Base-by-base conservation (phyloP, 352 stramenopile genomes). In the Aphanomyces astaci region DNA sequence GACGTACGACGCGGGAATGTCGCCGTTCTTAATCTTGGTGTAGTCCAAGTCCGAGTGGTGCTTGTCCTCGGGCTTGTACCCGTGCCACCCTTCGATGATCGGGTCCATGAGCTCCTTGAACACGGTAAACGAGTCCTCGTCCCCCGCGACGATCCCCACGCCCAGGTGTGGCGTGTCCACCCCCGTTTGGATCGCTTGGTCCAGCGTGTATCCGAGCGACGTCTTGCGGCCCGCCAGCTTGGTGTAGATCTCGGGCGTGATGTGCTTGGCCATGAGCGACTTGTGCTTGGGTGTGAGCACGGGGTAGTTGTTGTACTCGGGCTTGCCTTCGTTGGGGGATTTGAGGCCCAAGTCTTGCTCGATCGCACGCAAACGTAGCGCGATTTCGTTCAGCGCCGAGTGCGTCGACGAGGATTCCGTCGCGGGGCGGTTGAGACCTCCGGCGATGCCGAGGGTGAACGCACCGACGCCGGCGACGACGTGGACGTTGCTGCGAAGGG, bases 121-220 rank as follows among this genome's bases (percentile, higher is more conserved):
- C 24, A 76, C 45, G 32, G 84, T 73, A 72, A 83, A 93, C 48
- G 75, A 87, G 62, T 93, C 85, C 62, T 92, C 83, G 69, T 86
- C 80, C 28, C 80, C 78, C 5, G 79, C 79, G 19, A 76, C 82
- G 39, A 88, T 72, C 33, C 78, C 80, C 36, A 87, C 79, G 36
- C 83, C 83, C 46, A 91, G 63, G 72, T 91, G 83, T 60, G 83
- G 83, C 63, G 86, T 88, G 75, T 92, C 83, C 31, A 92, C 78
- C 45, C 83, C 83, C 28, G 83, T 88, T 72, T 90, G 82, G 57
- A 92, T 79, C 7, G 83, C 83, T 40, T 84, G 80, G 55, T 92
- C 83, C 55, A 92, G 69, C 13, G 81, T 90, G 76, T 89, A 92
- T 17, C 81, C 83, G 24, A 75, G 82, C 11, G 79, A 86, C 30